These are phyloP conservation scores for Eutrema yunnanense DNA, from an alignment of 345 rosid genomes.

Conservation along the genomic window DNA sequence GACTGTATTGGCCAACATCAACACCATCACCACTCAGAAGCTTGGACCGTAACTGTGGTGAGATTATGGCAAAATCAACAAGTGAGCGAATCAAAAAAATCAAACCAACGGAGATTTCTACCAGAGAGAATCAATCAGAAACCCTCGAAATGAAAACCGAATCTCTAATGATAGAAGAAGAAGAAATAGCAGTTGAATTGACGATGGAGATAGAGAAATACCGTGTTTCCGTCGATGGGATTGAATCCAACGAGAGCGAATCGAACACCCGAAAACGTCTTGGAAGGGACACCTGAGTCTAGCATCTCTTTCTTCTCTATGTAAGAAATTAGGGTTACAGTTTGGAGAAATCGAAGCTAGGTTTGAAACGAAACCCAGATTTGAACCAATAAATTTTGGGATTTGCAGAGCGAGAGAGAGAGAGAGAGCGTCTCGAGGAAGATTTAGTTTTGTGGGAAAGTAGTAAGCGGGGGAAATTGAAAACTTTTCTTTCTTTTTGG, in stretches of 20 bases:
- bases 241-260: slow-evolving; percentile 70
- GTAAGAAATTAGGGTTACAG: neutral
- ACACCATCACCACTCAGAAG: slow-evolving; percentile 65
- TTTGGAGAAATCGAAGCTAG: neutral
- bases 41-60: slow-evolving; percentile 57
- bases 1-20: slow-evolving; percentile 43
- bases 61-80: neutral
- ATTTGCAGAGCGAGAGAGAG: neutral
- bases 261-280: slow-evolving; percentile 53
- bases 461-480: slow-evolving; percentile 11
- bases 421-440: slow-evolving; percentile 13
- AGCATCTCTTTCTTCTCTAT: slow-evolving; percentile 12
- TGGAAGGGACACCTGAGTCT: slow-evolving; percentile 34
- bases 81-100: neutral
- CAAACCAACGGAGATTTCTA: neutral
- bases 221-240: slow-evolving; percentile 35
- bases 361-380: neutral
- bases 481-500: neutral
- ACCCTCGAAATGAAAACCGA: neutral
- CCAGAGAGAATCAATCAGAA: neutral
- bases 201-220: neutral
- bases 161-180: neutral
- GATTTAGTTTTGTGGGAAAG: neutral
- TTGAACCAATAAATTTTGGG: neutral
- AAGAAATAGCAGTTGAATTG: neutral